A percentile compares a stretch with the other conserved stretches of the same genome.
These are phyloP conservation scores for Pholiota molesta DNA, from an alignment of 768 basidiomycete species.

Conservation along the genomic window DNA sequence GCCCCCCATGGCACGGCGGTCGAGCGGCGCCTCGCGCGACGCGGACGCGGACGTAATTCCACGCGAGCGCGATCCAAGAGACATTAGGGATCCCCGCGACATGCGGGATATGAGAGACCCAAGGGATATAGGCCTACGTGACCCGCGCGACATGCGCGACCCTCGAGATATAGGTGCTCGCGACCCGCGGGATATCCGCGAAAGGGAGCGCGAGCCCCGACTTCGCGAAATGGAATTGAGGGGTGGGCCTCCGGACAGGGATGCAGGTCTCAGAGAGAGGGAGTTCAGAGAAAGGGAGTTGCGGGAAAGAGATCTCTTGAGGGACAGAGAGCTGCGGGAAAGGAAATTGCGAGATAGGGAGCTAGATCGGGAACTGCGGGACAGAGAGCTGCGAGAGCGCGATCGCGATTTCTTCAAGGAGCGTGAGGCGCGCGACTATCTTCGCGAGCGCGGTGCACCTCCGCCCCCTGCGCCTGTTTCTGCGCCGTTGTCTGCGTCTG, in stretches of 20 bases:
- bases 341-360: conserved; percentile 13
- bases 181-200: conserved; percentile 2
- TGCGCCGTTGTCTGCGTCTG: neutral
- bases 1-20: neutral
- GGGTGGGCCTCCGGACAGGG: too few relatives aligned
- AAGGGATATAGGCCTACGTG: conserved; percentile 1
- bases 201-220: neutral
- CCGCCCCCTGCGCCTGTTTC: conserved; percentile 14
- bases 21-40: conserved; percentile 3
- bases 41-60: conserved; percentile 10
- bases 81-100: conserved; percentile 1
- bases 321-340: conserved; percentile 16
- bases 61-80: conserved; percentile 21
- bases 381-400: conserved; percentile 5
- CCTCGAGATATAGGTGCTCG: conserved; percentile 4
- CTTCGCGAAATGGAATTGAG: too few relatives aligned
- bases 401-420: conserved; percentile 30
- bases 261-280: too few relatives aligned
- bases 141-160: conserved; percentile 17
- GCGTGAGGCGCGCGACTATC: conserved; percentile 16
- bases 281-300: neutral
- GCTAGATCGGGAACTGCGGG: conserved; percentile 16
- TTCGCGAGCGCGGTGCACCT: neutral
- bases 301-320: neutral
- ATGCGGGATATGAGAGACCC: conserved; percentile 19